phyloP scores from a whole-genome alignment of 1,284 basidiomycete species.

The Sporisorium reilianum region DNA sequence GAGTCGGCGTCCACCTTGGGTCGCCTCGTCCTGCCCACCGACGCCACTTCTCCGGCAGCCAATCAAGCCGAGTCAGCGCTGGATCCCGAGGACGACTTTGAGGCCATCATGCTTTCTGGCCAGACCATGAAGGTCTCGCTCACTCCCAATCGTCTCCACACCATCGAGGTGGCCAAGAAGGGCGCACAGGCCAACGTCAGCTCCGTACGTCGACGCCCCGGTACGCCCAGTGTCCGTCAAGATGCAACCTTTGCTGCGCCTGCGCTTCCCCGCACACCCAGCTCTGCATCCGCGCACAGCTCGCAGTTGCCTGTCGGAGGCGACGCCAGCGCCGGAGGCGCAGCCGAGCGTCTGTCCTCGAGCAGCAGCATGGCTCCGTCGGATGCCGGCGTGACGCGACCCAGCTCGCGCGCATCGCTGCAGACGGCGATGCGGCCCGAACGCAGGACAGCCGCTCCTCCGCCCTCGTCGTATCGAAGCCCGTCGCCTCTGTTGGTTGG shows the following conservation, averaged over 20 bases:
- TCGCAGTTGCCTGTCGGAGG: conserved; percentile 12
- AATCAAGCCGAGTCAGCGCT: conserved; percentile 18
- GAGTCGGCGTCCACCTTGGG: conserved; percentile 27
- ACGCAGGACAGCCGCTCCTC: conserved; percentile 31
- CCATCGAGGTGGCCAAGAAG: conserved; percentile 58
- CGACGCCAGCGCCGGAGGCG: background rate
- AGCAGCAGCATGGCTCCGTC: conserved; percentile 15
- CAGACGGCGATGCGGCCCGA: conserved; percentile 37
- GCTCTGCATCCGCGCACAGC: conserved; percentile 14
- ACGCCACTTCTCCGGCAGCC: conserved; percentile 1
- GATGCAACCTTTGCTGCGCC: conserved; percentile 14
- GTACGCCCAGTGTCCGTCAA: conserved; percentile 31
- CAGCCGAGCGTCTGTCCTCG: conserved; percentile 9
- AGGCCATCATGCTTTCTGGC: conserved; percentile 58
- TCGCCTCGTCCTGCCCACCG: conserved; percentile 10
- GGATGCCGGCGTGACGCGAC: conserved; percentile 17
- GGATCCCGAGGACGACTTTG: conserved; percentile 59
- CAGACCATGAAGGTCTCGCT: conserved; percentile 79
- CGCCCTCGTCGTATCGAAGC: conserved; percentile 50
- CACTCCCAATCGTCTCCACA: conserved; percentile 75
- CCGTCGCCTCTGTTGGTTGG: conserved; percentile 30
- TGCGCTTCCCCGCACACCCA: conserved; percentile 18
- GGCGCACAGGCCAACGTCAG: conserved; percentile 23
- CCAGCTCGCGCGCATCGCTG: conserved; percentile 38
- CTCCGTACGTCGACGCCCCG: conserved; percentile 41